Base-by-base conservation (phyloP, 805 yeast genomes). In the Blastobotrys chiropterorum region DNA sequence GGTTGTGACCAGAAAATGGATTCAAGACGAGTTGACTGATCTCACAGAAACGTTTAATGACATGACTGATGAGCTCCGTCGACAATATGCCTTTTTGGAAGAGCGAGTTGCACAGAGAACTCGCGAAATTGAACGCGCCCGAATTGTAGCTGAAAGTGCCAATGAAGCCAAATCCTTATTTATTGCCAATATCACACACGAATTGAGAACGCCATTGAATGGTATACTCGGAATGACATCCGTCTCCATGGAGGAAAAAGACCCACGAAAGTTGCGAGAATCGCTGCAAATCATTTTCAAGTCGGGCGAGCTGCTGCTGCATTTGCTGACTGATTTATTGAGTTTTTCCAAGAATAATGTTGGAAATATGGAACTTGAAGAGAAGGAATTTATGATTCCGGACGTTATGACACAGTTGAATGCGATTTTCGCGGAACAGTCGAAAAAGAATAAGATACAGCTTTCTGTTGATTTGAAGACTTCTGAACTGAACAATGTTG, bases 211-310 rank as follows among this genome's bases (percentile, higher is more conserved):
- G 0, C 99, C 99, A 1, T 72, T 92, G 59, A 92, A 94, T 67
- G 99, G 98, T 66, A 92, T 92, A 26, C 72, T 94, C 52, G 99
- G 99, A 53, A 88, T 92, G 95, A 85, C 97, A 0, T 85, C 95
- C 1, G 86, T 92, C 51, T 90, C 97, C 1, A 80, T 88, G 84
- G 90, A 85, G 20, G 98, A 94, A 65, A 73, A 73, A 16, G 90
- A 88, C 59, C 73, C 76, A 3, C 67, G 72, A 6, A 81, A 82
- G 58, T 81, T 89, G 13, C 82, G 83, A 59, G 83, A 81, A 51
- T 82, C 90, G 13, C 71, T 92, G 57, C 84, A 84, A 57, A 75
- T 90, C 53, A 92, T 92, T 52, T 87, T 87, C 65, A 78, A 95
- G 62, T 84, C 94, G 14, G 97, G 98, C 31, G 97, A 90, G 64